These are phyloP conservation scores for Spiromastix sp. DNA, from an alignment of 2,329 filamentous ascomycete species.

Conservation along the genomic window DNA sequence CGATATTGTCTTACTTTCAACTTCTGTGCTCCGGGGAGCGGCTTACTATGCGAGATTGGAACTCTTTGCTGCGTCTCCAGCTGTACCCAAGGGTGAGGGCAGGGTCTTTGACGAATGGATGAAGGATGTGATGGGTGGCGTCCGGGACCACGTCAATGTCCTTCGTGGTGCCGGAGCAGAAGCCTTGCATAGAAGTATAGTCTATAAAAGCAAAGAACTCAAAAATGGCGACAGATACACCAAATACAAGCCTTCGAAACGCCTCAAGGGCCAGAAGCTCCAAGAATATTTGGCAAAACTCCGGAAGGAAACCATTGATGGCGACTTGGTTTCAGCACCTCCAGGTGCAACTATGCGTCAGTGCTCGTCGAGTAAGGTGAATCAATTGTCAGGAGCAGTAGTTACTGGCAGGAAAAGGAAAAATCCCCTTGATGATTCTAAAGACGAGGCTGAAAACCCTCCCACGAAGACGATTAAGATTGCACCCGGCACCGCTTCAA, in stretches of 20 bases:
- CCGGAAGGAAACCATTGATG: conserved; percentile 8
- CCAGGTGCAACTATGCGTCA: no score
- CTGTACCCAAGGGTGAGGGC: conserved; percentile 29
- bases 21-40: conserved; percentile 36
- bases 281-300: conserved; percentile 12
- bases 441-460: conserved; percentile 6
- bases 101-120: conserved; percentile 48
- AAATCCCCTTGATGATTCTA: neutral
- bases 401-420: conserved; percentile 2
- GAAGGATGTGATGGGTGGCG: conserved; percentile 27
- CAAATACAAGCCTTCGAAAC: conserved; percentile 26
- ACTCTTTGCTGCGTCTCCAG: conserved; percentile 39
- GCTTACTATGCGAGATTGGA: conserved; percentile 42
- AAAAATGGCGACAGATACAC: conserved; percentile 27
- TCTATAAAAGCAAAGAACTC: conserved; percentile 19
- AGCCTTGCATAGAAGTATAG: conserved; percentile 23
- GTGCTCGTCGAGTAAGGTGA: no score
- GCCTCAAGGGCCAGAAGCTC: conserved; percentile 21
- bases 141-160: conserved; percentile 33
- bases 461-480: neutral
- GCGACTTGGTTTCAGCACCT: neutral
- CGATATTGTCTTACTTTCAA: conserved; percentile 47
- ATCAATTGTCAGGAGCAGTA: conserved; percentile 10
- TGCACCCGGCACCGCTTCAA: neutral
- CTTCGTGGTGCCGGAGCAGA: conserved; percentile 22